A percentile compares a stretch with the other conserved stretches of the same genome.
These are phyloP conservation scores for Fomitiporia mediterranea DNA, from an alignment of 1,284 basidiomycete genomes.

Conservation along the genomic window DNA sequence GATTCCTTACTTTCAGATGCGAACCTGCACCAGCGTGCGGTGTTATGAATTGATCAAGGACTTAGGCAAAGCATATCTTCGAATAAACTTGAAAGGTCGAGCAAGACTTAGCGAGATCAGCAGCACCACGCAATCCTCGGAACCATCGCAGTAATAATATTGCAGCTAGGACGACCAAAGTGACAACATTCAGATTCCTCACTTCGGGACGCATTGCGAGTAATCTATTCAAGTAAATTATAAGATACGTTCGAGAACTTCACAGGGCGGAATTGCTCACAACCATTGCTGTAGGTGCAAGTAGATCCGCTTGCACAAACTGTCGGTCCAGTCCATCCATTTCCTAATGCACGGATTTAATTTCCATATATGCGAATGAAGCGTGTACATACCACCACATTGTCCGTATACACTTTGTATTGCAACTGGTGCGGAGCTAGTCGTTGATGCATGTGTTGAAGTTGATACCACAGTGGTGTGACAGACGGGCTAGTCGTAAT, in stretches of 20 bases:
- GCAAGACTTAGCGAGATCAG: too few species aligned
- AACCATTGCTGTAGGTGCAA: conserved; percentile 11
- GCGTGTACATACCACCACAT: conserved; percentile 38
- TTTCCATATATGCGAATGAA: background rate
- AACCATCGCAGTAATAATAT: too few species aligned
- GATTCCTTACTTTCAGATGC: too few species aligned
- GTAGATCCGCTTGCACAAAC: conserved; percentile 14
- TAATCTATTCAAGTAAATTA: background rate
- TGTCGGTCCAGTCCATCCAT: conserved; percentile 12
- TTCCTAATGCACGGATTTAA: background rate
- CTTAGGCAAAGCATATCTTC: too few species aligned
- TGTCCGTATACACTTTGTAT: conserved; percentile 38
- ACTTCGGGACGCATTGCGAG: background rate
- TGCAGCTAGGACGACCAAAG: too few species aligned
- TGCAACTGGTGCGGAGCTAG: conserved; percentile 26
- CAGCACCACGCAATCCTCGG: too few species aligned
- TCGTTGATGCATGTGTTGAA: conserved; percentile 18
- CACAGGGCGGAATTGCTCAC: background rate
- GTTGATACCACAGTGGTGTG: conserved; percentile 15
- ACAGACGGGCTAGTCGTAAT: background rate
- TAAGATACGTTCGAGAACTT: background rate
- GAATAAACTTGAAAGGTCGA: too few species aligned
- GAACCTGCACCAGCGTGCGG: too few species aligned
- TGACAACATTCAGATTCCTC: background rate
- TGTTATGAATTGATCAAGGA: too few species aligned